Base-by-base conservation (phyloP, 805 yeast species). In the Candida oleophila region DNA sequence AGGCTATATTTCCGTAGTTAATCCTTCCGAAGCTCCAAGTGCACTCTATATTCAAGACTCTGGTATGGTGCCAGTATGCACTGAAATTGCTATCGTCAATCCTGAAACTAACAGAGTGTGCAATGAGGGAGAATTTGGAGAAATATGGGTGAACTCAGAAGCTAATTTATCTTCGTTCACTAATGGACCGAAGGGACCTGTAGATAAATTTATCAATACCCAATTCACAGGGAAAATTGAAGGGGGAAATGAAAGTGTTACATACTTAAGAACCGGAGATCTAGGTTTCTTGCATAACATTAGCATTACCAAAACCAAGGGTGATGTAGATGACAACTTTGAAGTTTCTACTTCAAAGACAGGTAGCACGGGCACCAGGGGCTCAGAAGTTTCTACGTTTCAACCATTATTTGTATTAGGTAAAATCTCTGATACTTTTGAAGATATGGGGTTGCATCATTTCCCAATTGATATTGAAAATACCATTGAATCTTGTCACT, bases 51-150 rank as follows among this genome's bases (percentile, higher is more conserved):
- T 94, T 7, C 96, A 90, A 59, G 99, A 94, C 59, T 88, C 96
- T 0, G 99, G 99, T 11, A 87, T 92, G 76, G 97, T 91, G 0
- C 95, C 97, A 0, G 91, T 90, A 7, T 88, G 96, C 60, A 89
- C 98, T 0, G 96, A 91, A 59, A 81, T 94, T 30, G 94, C 96
- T 1, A 87, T 94, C 49, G 97, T 94, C 2, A 94, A 94, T 54
- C 99, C 99, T 1, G 97, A 94, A 60, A 92, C 97, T 0, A 65
- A 78, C 39, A 70, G 73, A 45, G 70, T 90, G 11, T 92, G 99
- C 60, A 81, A 78, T 48, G 84, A 83, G 43, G 97, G 98, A 5
- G 99, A 94, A 64, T 83, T 81, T 63, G 99, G 99, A 30, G 99
- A 94, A 66, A 89, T 94, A 35, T 94, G 98, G 98, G 95, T 92